These are phyloP conservation scores for Boletus rufocinnamomeus DNA, from an alignment of 768 basidiomycete genomes.

Conservation along the genomic window DNA sequence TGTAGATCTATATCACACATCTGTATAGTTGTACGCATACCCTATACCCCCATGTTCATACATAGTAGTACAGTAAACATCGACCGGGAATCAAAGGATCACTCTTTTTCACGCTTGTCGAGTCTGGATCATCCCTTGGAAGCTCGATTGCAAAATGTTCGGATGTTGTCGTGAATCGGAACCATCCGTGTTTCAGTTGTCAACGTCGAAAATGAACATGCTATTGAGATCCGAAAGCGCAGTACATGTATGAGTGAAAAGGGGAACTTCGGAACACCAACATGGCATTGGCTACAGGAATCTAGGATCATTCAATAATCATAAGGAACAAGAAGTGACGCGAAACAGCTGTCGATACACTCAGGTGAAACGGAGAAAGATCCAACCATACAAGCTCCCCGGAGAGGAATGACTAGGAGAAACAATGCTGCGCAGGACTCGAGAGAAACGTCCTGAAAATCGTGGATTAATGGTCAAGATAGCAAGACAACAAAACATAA, in stretches of 20 bases:
- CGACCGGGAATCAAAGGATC: not conserved
- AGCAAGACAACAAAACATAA: slow-evolving; percentile 25
- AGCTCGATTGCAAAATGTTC: not conserved
- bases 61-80: slow-evolving; percentile 12
- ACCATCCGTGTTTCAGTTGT: not conserved
- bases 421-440: slow-evolving; percentile 12
- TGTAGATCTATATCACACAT: slow-evolving; percentile 23
- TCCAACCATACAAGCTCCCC: slow-evolving; percentile 10
- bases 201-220: not conserved
- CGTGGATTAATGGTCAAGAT: slow-evolving; percentile 13
- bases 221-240: not conserved
- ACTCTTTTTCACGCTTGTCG: not conserved
- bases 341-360: slow-evolving; percentile 32
- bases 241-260: not conserved
- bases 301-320: slow-evolving; percentile 15
- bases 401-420: slow-evolving; percentile 12
- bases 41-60: slow-evolving; percentile 14
- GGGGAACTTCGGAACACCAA: not conserved
- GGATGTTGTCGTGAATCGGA: not conserved
- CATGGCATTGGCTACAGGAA: slow-evolving; percentile 5
- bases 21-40: slow-evolving; percentile 12
- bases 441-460: slow-evolving; percentile 12
- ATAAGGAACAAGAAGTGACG: slow-evolving; percentile 16
- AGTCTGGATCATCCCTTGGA: not conserved
- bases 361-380: slow-evolving; percentile 13